These are phyloP conservation scores for Kuraishia borneana DNA, from an alignment of 805 yeast genomes.

Conservation along the genomic window DNA sequence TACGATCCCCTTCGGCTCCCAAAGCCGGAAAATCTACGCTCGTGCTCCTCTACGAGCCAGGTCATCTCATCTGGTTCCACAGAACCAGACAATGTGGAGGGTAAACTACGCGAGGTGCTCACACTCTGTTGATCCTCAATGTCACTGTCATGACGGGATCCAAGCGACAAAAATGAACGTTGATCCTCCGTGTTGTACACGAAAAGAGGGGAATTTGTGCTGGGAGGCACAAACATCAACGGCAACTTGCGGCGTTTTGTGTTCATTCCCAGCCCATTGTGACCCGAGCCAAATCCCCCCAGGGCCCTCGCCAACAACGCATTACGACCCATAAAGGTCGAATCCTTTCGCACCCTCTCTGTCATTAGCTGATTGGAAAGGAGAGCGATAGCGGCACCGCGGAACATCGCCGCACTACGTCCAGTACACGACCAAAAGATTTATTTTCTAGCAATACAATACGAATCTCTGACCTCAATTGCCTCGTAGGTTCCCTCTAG, in stretches of 20 bases:
- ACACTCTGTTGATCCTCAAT: conserved; percentile 18
- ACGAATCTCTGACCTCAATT: conserved; percentile 75
- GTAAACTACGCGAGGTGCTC: conserved; percentile 22
- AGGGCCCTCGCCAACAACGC: conserved; percentile 10
- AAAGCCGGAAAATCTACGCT: conserved; percentile 14
- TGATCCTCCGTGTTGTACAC: conserved; percentile 20
- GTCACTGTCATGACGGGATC: conserved; percentile 16
- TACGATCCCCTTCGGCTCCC: conserved; percentile 10
- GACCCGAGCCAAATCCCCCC: conserved; percentile 13
- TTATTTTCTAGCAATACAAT: conserved; percentile 39
- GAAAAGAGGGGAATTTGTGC: conserved; percentile 23
- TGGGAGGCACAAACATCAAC: conserved; percentile 23
- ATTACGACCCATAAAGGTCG: conserved; percentile 4
- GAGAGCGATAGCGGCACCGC: too few relatives aligned
- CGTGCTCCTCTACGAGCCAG: conserved; percentile 26
- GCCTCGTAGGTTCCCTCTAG: conserved; percentile 94
- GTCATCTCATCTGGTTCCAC: conserved; percentile 19
- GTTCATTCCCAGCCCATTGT: conserved; percentile 17
- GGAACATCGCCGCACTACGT: too few relatives aligned
- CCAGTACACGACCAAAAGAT: too few relatives aligned
- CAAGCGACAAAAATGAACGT: conserved; percentile 22
- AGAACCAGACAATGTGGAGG: conserved; percentile 21
- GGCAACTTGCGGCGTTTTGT: conserved; percentile 22
- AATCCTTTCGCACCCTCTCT: conserved; percentile 1
- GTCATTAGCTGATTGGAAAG: too few relatives aligned